Evolutionary conservation across 73 alveolate genomes (phyloP).

Genomic region (Paramecium biaurelia): DNA sequence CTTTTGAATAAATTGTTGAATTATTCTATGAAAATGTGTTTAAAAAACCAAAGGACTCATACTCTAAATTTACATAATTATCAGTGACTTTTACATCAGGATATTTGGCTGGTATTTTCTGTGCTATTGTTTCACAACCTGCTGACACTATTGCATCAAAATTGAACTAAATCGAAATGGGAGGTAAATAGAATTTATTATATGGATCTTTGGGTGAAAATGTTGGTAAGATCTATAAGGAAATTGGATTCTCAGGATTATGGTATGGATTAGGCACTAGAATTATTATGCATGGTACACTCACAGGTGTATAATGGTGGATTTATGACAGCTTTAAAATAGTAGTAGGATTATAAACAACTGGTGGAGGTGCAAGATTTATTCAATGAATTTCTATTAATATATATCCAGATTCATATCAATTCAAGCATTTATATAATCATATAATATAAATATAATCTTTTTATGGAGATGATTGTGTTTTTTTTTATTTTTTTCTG

Average conservation of each 20-base stretch:
- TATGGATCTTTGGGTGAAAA: conserved; percentile 58
- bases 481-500: too few relatives aligned
- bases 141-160: conserved; percentile 87
- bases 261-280: conserved; percentile 87
- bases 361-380: conserved; percentile 68
- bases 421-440: conserved; percentile 8
- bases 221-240: conserved; percentile 69
- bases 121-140: conserved; percentile 90
- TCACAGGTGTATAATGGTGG: conserved; percentile 90
- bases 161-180: conserved; percentile 66
- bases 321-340: conserved; percentile 85
- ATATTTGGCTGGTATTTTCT: conserved; percentile 87
- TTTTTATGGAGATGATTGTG: too few relatives aligned
- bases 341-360: conserved; percentile 54
- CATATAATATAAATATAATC: not conserved
- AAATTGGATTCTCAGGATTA: conserved; percentile 80
- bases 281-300: conserved; percentile 87
- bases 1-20: conserved; percentile 85
- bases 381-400: too few relatives aligned
- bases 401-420: not conserved
- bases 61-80: conserved; percentile 77
- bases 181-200: not conserved
- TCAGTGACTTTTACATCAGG: conserved; percentile 84
- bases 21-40: conserved; percentile 75
- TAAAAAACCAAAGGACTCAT: conserved; percentile 68